These are phyloP conservation scores for Fusarium oligoseptatum DNA, from an alignment of 2,329 filamentous ascomycete genomes.

Conservation along the genomic window DNA sequence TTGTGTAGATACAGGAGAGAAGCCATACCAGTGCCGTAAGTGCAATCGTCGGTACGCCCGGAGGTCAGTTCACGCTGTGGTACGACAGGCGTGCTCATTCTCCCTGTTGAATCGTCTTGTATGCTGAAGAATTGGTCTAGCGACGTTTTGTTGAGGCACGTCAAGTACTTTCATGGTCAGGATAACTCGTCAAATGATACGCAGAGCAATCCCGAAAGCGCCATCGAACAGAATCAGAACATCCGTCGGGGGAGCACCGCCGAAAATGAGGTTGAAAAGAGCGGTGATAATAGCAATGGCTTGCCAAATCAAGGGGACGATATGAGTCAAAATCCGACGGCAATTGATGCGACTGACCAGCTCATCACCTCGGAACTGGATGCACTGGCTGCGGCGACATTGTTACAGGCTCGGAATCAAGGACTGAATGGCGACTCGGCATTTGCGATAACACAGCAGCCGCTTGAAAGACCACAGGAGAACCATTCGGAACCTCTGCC, in stretches of 20 bases:
- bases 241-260: background rate
- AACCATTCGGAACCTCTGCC: background rate
- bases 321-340: background rate
- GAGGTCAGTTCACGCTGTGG: background rate
- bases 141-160: background rate
- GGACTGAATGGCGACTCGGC: background rate
- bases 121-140: background rate
- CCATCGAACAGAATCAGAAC: background rate
- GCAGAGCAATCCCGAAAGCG: background rate
- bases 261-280: background rate
- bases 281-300: background rate
- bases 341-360: background rate
- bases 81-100: background rate
- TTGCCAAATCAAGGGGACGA: background rate
- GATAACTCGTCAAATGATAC: background rate
- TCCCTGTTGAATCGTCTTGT: background rate
- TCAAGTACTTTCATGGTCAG: background rate
- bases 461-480: background rate
- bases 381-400: background rate
- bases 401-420: conserved; percentile 4
- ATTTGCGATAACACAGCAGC: background rate
- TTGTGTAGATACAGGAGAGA: conserved; percentile 29
- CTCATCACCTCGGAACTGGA: background rate
- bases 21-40: conserved; percentile 26
- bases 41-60: conserved; percentile 1